Evolutionary conservation across 169 alveolate genomes (phyloP), one percentile per base, ranked within the genome.

Genomic region (Cryptosporidium felis): DNA sequence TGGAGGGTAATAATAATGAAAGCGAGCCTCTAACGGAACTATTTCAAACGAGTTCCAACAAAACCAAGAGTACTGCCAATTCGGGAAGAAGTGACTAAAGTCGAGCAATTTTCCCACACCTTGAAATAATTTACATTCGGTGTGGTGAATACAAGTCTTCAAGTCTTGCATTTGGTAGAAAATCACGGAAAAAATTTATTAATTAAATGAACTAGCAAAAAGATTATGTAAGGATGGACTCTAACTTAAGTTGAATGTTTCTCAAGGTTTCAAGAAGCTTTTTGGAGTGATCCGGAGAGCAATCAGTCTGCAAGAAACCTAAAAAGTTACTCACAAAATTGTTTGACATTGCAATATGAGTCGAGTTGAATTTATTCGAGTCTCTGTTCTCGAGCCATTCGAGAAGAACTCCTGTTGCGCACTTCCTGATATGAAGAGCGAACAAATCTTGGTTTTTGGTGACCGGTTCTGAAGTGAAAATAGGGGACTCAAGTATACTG

Each of bases 401-500:
- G 8, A 4, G 4, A 12, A 49, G 30, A 4, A 74, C 26, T 47
- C 60, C 67, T 34, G 34, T 74, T 23, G 41, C 41, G 16, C 85
- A 74, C 49, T 53, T 49, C 28, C 85, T 74, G 23, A 74, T 14
- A 34, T 74, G 85, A 2, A 53, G 16, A 74, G 34, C 34, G 21
- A 74, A 74, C 26, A 30, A 65, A 8, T 65, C 45, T 8, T 32
- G n/a, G 10, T 49, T 12, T 21, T 30, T 21, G 2, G 74, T 32
- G 16, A 28, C 34, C 8, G 23, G 14, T 5, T 74, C 85, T 16
- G 12, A 16, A 28, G 36, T 47, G 18, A 49, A 49, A 1, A 3
- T 28, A 6, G 85, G 67, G 0, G 74, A 34, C 18, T 49, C 60
- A 30, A 74, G 58, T 3, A 10, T 23, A 5, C 23, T 58, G 9